phyloP scores from a whole-genome alignment of 352 stramenopile genomes.

The Globisporangium spinosum region DNA sequence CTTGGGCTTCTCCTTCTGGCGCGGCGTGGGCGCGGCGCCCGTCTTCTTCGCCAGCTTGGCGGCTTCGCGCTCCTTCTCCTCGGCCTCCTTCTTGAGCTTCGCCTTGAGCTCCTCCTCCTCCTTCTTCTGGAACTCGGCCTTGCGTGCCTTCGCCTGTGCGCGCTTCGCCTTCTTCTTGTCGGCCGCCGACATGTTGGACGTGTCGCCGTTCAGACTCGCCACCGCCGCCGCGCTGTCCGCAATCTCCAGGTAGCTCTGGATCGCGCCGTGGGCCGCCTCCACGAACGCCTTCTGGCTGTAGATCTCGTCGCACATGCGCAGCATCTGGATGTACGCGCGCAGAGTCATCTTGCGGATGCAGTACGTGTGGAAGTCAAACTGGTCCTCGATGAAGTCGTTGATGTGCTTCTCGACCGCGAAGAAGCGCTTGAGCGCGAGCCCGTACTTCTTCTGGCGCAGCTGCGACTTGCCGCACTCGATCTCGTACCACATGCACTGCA shows the following conservation, averaged over 20 bases:
- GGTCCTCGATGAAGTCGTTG: slow-evolving; percentile 96
- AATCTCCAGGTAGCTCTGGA: slow-evolving; percentile 88
- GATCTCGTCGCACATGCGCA: slow-evolving; percentile 92
- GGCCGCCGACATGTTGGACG: slow-evolving; percentile 84
- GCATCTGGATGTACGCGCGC: slow-evolving; percentile 92
- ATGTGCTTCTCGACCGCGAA: slow-evolving; percentile 96
- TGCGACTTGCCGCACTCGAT: slow-evolving; percentile 82
- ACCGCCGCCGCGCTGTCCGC: slow-evolving; percentile 55
- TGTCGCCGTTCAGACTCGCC: slow-evolving; percentile 50
- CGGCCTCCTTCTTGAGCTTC: slow-evolving; percentile 72
- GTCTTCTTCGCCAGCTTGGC: slow-evolving; percentile 69
- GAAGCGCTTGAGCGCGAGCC: slow-evolving; percentile 93
- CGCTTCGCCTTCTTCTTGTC: slow-evolving; percentile 92
- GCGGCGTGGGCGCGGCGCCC: slow-evolving; percentile 28
- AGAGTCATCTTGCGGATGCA: slow-evolving; percentile 98
- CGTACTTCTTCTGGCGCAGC: slow-evolving; percentile 60
- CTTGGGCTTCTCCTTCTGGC: slow-evolving; percentile 46
- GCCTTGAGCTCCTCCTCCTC: slow-evolving; percentile 69
- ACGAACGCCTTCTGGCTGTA: slow-evolving; percentile 90
- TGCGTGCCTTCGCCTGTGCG: slow-evolving; percentile 85
- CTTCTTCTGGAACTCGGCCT: slow-evolving; percentile 88
- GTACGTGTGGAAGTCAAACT: slow-evolving; percentile 99
- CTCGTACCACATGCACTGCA: slow-evolving; percentile 99
- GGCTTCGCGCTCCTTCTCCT: slow-evolving; percentile 65
- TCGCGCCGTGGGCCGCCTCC: slow-evolving; percentile 83